Evolutionary conservation across 2,329 filamentous ascomycete species (phyloP).

Genomic region (Trichoderma sp.): DNA sequence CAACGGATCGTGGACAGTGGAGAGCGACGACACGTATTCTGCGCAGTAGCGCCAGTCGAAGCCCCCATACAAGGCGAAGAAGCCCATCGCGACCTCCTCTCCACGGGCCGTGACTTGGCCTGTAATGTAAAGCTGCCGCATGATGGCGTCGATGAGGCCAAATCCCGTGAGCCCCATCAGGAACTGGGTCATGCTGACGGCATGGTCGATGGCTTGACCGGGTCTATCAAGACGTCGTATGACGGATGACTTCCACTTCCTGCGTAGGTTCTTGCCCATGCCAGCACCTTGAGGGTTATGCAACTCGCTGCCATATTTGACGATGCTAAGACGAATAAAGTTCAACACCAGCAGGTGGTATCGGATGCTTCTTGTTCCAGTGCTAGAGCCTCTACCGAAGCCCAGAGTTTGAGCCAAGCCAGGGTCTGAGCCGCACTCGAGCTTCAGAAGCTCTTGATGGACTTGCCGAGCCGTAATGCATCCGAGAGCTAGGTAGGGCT

Average conservation of each 20-base stretch:
- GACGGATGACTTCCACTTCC: slow-evolving; percentile 53
- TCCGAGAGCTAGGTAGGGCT: slow-evolving; percentile 71
- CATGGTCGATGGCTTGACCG: slow-evolving; percentile 22
- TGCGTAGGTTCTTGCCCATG: slow-evolving; percentile 42
- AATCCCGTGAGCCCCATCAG: slow-evolving; percentile 70
- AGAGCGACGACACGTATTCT: slow-evolving; percentile 77
- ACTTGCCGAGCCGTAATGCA: slow-evolving; percentile 73
- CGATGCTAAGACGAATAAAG: slow-evolving; percentile 75
- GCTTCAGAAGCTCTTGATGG: slow-evolving; percentile 65
- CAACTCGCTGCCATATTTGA: slow-evolving; percentile 66
- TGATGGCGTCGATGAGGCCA: slow-evolving; percentile 75
- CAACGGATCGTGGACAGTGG: slow-evolving; percentile 74
- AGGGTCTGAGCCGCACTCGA: slow-evolving; percentile 63
- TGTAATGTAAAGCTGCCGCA: slow-evolving; percentile 72
- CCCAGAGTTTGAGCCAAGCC: slow-evolving; percentile 49
- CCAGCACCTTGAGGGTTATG: slow-evolving; percentile 68
- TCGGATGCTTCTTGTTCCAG: slow-evolving; percentile 67
- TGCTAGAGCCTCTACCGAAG: slow-evolving; percentile 70
- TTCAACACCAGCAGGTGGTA: slow-evolving; percentile 79
- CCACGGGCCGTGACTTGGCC: slow-evolving; percentile 79
- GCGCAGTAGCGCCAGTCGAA: slow-evolving; percentile 81
- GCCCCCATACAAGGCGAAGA: slow-evolving; percentile 69
- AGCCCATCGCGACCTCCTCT: slow-evolving; percentile 75
- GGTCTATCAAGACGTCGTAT: slow-evolving; percentile 31
- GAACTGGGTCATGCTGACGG: slow-evolving; percentile 47